phyloP scores from a whole-genome alignment of 768 basidiomycete species.

The Coprinopsis cinerea region DNA sequence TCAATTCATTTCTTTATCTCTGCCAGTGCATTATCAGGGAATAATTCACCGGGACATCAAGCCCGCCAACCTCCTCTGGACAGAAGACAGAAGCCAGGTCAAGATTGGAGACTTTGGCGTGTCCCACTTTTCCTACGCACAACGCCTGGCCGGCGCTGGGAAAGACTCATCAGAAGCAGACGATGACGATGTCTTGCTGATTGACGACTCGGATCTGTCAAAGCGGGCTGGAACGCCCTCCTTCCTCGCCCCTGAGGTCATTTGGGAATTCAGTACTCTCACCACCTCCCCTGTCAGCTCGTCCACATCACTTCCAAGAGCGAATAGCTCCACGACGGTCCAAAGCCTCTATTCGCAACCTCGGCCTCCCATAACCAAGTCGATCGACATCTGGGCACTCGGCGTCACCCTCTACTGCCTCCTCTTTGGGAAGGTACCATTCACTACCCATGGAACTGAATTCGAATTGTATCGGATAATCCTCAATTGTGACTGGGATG shows the following conservation, averaged over 20 bases:
- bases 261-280: constrained; percentile 45
- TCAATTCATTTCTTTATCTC: constrained; percentile 9
- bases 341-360: constrained; percentile 1
- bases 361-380: constrained; percentile 70
- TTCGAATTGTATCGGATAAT: constrained; percentile 78
- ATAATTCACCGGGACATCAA: constrained; percentile 99
- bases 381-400: constrained; percentile 97
- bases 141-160: constrained; percentile 65
- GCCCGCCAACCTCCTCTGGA: constrained; percentile 94
- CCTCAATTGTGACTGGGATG: constrained; percentile 66
- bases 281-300: constrained; percentile 23
- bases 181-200: constrained; percentile 58
- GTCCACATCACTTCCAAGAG: constrained; percentile 18
- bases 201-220: constrained; percentile 82
- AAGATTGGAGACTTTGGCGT: constrained; percentile 99
- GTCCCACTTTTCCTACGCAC: constrained; percentile 90
- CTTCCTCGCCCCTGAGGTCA: constrained; percentile 94
- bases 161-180: constrained; percentile 34
- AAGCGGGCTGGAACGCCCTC: constrained; percentile 93
- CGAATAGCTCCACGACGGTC: constrained; percentile 1
- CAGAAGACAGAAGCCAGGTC: constrained; percentile 76
- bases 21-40: constrained; percentile 88
- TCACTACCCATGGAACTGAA: constrained; percentile 43
- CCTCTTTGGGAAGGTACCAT: constrained; percentile 84
- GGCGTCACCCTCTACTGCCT: constrained; percentile 95